Evolutionary conservation across 2,329 filamentous ascomycete species (phyloP).

Genomic region (Talaromyces sp.): DNA sequence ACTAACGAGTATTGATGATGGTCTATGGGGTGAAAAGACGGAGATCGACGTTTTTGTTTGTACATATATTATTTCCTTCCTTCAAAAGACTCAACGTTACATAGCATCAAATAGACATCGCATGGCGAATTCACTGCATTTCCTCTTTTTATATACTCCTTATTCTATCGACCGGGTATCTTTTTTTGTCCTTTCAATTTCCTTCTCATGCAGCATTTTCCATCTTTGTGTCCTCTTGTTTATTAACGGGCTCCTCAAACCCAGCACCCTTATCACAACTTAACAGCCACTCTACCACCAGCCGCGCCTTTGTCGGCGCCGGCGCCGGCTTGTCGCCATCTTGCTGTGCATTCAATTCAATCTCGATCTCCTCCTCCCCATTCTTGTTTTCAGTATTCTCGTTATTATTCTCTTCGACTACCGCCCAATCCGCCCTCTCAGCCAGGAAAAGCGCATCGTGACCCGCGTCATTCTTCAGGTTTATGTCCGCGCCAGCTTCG

Average conservation of each 20-base stretch:
- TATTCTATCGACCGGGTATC: not conserved
- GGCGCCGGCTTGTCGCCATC: not conserved
- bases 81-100: not conserved
- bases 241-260: conserved; percentile 29
- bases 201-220: conserved; percentile 20
- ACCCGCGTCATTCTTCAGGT: conserved; percentile 75
- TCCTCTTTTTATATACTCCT: not conserved
- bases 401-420: conserved; percentile 40
- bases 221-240: conserved; percentile 20
- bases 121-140: not conserved
- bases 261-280: conserved; percentile 36
- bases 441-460: conserved; percentile 76
- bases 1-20: not conserved
- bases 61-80: not conserved
- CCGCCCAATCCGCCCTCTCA: conserved; percentile 64
- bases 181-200: not conserved
- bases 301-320: conserved; percentile 35
- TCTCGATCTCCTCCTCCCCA: conserved; percentile 21
- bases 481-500: conserved; percentile 71
- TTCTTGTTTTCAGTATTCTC: conserved; percentile 14
- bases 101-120: not conserved
- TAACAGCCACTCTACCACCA: conserved; percentile 44
- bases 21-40: not conserved
- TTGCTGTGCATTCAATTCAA: conserved; percentile 14
- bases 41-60: not conserved